Evolutionary conservation across 2,329 filamentous ascomycete species (phyloP).

Genomic region (Aspergillus oerlinghausenensis): DNA sequence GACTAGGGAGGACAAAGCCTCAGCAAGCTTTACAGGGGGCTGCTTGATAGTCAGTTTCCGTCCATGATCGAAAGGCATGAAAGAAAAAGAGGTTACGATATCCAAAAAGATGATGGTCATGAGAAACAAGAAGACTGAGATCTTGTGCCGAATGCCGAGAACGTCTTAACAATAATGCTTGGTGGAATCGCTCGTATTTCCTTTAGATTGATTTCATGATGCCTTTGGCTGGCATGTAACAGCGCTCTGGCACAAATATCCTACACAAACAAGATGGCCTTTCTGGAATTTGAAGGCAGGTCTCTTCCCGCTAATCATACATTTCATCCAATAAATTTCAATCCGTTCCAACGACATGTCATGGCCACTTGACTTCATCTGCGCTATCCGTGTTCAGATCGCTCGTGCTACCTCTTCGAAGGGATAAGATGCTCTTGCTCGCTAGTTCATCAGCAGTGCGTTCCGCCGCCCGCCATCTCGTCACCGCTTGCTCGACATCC

Average conservation of each 20-base stretch:
- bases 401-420: constrained; percentile 34
- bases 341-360: constrained; percentile 18
- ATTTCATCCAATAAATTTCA: constrained; percentile 12
- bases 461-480: constrained; percentile 71
- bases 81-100: background rate
- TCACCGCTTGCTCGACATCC: constrained; percentile 75
- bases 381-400: constrained; percentile 34
- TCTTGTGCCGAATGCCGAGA: background rate
- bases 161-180: background rate
- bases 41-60: constrained; percentile 8
- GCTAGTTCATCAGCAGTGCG: constrained; percentile 36
- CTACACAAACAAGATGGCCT: background rate
- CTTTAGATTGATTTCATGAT: background rate
- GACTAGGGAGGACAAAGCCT: constrained; percentile 71
- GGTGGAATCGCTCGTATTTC: background rate
- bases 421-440: constrained; percentile 33
- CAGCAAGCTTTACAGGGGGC: constrained; percentile 15
- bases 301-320: constrained; percentile 11
- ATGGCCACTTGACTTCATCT: constrained; percentile 32
- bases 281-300: background rate
- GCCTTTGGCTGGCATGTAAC: background rate
- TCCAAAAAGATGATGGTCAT: background rate
- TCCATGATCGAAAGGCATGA: background rate
- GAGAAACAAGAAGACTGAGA: background rate
- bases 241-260: background rate